A percentile compares a stretch with the other conserved stretches of the same genome.
Conservation (phyloP, 2,329 filamentous ascomycete species). For the Trichoderma sp. region DNA sequence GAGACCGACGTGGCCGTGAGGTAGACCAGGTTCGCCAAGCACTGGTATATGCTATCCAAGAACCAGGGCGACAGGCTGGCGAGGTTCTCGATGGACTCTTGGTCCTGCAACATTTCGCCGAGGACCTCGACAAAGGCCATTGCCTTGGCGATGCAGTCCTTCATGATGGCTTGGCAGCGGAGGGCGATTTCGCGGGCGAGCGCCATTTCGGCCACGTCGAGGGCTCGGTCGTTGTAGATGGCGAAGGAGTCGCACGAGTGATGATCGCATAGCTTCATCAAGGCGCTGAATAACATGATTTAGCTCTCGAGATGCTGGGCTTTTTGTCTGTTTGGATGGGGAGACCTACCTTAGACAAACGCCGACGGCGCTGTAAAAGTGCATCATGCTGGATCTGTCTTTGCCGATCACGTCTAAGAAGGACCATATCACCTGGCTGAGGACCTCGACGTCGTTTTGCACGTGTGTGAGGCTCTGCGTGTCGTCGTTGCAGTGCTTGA, state of each 20-base stretch:
- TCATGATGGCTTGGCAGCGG: conserved; percentile 13
- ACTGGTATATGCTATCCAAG: conserved; percentile 22
- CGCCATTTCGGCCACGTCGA: conserved; percentile 12
- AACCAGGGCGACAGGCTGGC: conserved; percentile 26
- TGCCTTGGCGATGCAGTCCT: conserved; percentile 5
- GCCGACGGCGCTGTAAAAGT: conserved; percentile 26
- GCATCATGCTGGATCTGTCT: conserved; percentile 21
- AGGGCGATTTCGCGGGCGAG: conserved; percentile 23
- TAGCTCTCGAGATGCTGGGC: neutral
- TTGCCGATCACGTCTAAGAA: conserved; percentile 27
- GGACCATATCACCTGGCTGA: conserved; percentile 16
- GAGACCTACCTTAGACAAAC: conserved; percentile 24
- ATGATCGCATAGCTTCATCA: conserved; percentile 28
- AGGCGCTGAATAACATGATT: neutral
- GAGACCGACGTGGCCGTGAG: conserved; percentile 5
- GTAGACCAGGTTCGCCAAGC: conserved; percentile 18
- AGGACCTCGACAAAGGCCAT: conserved; percentile 19
- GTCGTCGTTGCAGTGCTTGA: conserved; percentile 28
- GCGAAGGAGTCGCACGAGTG: conserved; percentile 28
- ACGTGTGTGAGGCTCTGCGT: conserved; percentile 10
- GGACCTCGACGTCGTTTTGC: conserved; percentile 20
- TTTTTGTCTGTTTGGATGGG: too few relatives aligned
- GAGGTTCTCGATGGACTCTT: neutral
- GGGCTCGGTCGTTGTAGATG: conserved; percentile 2
- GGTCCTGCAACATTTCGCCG: conserved; percentile 7